Percentiles rank a stretch among this genome's conserved stretches.
phyloP scores from a whole-genome alignment of 1,284 basidiomycete species.

The Apiotrichum siamense region DNA sequence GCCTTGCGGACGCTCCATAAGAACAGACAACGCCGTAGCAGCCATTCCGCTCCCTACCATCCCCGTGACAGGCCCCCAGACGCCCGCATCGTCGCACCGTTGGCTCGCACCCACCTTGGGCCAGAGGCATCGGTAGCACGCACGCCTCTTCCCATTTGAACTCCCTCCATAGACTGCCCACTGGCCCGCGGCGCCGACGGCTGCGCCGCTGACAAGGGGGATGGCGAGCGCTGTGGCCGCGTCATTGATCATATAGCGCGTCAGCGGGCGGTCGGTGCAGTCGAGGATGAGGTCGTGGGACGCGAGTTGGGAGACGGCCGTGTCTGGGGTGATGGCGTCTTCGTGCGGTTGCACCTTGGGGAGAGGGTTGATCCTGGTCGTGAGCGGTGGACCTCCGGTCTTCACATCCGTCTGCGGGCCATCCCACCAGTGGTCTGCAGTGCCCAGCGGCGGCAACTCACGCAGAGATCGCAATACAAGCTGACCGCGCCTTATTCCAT shows the following conservation, averaged over 20 bases:
- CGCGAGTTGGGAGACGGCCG: conserved; percentile 58
- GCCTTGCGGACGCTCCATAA: too few species aligned
- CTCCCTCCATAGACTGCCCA: conserved; percentile 62
- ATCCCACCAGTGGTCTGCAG: too few species aligned
- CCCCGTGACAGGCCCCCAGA: conserved; percentile 84
- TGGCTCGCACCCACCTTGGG: conserved; percentile 55
- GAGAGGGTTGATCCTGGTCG: conserved; percentile 62
- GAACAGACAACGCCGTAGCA: conserved; percentile 76
- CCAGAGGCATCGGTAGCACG: conserved; percentile 93
- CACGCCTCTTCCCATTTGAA: conserved; percentile 51
- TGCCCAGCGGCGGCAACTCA: too few species aligned
- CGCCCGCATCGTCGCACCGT: conserved; percentile 84
- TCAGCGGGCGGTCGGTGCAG: conserved; percentile 90
- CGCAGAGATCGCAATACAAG: conserved; percentile 61
- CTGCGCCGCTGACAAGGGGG: conserved; percentile 87
- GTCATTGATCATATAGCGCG: conserved; percentile 92
- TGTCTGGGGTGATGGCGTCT: conserved; percentile 56
- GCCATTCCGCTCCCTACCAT: conserved; percentile 89
- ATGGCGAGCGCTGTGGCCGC: conserved; percentile 65
- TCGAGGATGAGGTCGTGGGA: conserved; percentile 77
- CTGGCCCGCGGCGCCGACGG: conserved; percentile 86
- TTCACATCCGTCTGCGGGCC: too few species aligned
- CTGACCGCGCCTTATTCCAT: conserved; percentile 74
- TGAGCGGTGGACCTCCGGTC: background rate
- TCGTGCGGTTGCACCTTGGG: conserved; percentile 55